Conservation (phyloP, 2,329 filamentous ascomycete genomes). For the Sporothrix mexicana region DNA sequence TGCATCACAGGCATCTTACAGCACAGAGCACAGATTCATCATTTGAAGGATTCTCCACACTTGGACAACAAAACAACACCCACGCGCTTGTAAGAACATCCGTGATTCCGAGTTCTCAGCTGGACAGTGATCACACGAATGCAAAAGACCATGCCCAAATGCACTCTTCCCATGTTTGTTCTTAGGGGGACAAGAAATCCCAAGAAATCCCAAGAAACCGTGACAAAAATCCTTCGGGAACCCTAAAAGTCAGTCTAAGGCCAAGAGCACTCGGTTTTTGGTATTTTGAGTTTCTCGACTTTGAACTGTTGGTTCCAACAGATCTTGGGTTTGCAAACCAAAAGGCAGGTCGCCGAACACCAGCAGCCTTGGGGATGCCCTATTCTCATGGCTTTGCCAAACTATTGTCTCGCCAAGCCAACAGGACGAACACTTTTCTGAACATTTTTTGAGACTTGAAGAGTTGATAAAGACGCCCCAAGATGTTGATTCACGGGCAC, state of each 20-base stretch:
- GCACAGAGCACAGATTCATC: no score
- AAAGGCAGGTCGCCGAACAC: constrained; percentile 20
- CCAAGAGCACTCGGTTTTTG: background rate
- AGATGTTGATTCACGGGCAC: background rate
- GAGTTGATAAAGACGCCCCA: background rate
- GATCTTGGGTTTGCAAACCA: no score
- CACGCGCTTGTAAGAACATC: background rate
- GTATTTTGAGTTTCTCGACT: no score
- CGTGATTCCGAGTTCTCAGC: constrained; percentile 1
- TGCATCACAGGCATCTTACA: no score
- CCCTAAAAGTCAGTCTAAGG: background rate
- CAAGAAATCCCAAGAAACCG: background rate
- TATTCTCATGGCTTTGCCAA: background rate
- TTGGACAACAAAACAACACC: background rate
- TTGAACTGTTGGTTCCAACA: background rate
- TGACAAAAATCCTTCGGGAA: no score
- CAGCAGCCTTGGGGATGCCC: background rate
- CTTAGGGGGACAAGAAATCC: background rate
- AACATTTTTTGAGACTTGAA: background rate
- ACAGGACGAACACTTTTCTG: background rate
- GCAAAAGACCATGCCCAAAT: constrained; percentile 7
- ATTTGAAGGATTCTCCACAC: no score
- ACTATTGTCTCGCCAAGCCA: constrained; percentile 17
- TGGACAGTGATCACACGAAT: background rate
- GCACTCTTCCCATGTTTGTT: background rate